Evolutionary conservation across 345 rosid genomes (phyloP), one percentile per base, ranked within the genome.

Genomic region (Eucalyptus cloeziana): DNA sequence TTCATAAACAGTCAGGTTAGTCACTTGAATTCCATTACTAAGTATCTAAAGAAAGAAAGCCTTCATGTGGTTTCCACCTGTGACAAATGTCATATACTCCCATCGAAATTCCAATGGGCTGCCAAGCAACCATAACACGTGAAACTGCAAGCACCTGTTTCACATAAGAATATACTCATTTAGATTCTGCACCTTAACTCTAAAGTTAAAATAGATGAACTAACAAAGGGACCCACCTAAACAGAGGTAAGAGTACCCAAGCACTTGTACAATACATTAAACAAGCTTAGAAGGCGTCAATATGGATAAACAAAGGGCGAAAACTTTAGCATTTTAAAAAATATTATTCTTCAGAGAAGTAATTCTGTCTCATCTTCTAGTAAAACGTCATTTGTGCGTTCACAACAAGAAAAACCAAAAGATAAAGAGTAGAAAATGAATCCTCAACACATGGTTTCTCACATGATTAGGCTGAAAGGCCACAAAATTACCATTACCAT

Each of bases 81-180:
- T 94, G 97, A 88, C 99, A 98, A 97, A 98, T 96, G 90, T 97
- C 99, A 89, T 97, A 98, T 90, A 96, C 92, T 31, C 99, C 99
- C 99, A 97, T 98, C 49, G 98, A 94, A 92, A 98, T 89, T 80
- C 99, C 99, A 44, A 97, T 94, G 86, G 99, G 98, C 86, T 97
- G 99, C 99, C 99, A 98, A 37, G 99, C 93, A 80, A 98, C 99
- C 93, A 96, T 96, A 50, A 98, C 96, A 40, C 98, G 99, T 60
- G 99, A 98, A 58, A 98, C 97, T 88, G 98, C 99, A 76, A 98
- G 94, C 58, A 98, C 99, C 99, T 97, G 90, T 40, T 76, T 40
- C 85, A 76, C 85, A 40, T 21, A 40, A 11, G 30, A 76, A 76
- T 40, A 76, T 40, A 44, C 27, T 19, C 47, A 76, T 76, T 76